Base-by-base conservation (phyloP, 2,329 filamentous ascomycete species). In the Paradendryphiella salina region DNA sequence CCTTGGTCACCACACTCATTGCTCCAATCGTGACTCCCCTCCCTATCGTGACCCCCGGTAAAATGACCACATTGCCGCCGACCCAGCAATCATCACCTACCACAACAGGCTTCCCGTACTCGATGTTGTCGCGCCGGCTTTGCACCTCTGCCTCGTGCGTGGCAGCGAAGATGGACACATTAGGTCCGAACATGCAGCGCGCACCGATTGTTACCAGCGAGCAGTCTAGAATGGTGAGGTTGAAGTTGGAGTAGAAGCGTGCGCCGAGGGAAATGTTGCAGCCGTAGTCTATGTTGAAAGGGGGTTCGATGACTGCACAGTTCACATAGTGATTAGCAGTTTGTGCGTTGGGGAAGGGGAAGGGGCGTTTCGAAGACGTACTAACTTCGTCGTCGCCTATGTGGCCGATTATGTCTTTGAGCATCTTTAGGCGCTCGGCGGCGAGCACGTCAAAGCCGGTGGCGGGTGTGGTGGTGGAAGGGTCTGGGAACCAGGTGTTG, bases 1-100 rank as follows among this genome's bases (percentile, higher is more conserved):
- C 79, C 75, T 87, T 94, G 2, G 89, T 94, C 18, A 96, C 90
- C 3, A 95, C 88, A 67, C 86, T 90, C 1, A 87, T 89, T 1
- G 91, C 90, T 1, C 89, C 91, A 53, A 96, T 80, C 0, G 86
- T 88, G 4, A 77, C 80, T 0, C 90, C 90, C 46, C 81, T 79
- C 0, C 91, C 90, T 57, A 96, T 87, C 1, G 82, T 92, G 18
- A 96, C 85, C 0, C 90, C 90, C 0, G 89, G 85, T 35, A 92
- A 75, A 14, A 96, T 82, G 1, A 74, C 70, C 2, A 73, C 76
- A 54, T 77, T 74, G 0, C 77, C 78, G 0, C 78, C 77, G 52
- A 81, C 75, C 78, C 78, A 73, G 48, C 68, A 72, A 42, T 70
- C 67, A 49, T 68, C 60, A 0, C 79, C 79, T 43, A 82, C 78